These are phyloP conservation scores for Apocynum venetum DNA, from an alignment of 257 asterid genomes.

Conservation along the genomic window DNA sequence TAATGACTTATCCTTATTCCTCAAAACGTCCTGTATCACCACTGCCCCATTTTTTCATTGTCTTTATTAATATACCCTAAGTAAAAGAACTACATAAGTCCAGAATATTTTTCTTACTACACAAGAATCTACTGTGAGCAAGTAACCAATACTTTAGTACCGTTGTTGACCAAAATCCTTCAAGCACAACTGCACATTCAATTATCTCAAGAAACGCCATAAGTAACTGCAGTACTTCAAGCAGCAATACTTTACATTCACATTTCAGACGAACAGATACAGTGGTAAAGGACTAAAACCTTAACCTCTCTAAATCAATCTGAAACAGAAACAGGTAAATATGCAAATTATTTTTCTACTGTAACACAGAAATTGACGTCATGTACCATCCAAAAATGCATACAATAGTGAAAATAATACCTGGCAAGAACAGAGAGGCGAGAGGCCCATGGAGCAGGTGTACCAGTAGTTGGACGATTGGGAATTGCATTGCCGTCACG, in stretches of 20 bases:
- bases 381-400: neutral
- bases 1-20: neutral
- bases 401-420: slow-evolving; percentile 21
- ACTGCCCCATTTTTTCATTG: neutral
- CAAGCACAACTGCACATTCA: neutral
- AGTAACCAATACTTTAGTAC: neutral
- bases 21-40: neutral
- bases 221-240: neutral
- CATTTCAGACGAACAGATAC: neutral
- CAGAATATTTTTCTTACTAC: neutral
- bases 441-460: slow-evolving; percentile 95
- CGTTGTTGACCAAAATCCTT: neutral
- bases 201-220: neutral
- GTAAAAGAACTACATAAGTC: neutral
- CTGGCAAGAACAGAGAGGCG: slow-evolving; percentile 87
- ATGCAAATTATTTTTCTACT: neutral
- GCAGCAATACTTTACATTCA: neutral
- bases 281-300: neutral
- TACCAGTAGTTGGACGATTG: slow-evolving; percentile 79
- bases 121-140: neutral
- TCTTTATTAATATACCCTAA: neutral
- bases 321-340: neutral
- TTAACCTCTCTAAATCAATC: neutral
- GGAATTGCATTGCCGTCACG: slow-evolving; percentile 49
- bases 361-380: neutral